Conservation (phyloP, 441 rosid genomes). For the Erodium chrysanthum region DNA sequence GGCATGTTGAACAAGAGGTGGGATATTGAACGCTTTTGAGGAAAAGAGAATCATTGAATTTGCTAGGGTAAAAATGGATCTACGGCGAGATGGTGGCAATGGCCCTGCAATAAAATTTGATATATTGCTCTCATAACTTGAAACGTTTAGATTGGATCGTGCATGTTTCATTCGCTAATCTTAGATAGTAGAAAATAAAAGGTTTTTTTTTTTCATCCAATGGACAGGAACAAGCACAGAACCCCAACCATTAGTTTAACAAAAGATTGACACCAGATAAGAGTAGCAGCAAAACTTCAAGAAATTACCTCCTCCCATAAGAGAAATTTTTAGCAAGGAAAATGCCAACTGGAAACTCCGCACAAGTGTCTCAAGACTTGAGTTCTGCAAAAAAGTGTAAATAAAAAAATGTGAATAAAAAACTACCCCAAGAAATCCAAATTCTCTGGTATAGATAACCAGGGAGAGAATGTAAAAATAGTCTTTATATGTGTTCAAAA, state of each 20-base stretch:
- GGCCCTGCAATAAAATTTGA: slow-evolving; percentile 40
- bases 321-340: slow-evolving; percentile 71
- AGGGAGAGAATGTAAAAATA: slow-evolving; percentile 7
- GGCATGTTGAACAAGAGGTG: slow-evolving; percentile 40
- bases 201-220: not conserved
- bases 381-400: slow-evolving; percentile 48
- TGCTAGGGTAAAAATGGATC: slow-evolving; percentile 77
- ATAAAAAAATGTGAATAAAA: slow-evolving; percentile 12
- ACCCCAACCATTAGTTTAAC: not conserved
- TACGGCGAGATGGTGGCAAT: slow-evolving; percentile 60
- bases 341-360: slow-evolving; percentile 91
- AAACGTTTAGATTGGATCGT: not conserved
- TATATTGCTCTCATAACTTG: slow-evolving; percentile 3
- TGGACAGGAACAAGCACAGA: not conserved
- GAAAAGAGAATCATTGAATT: slow-evolving; percentile 82
- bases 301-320: slow-evolving; percentile 54
- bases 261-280: not conserved
- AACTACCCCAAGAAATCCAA: not conserved
- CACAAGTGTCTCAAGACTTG: slow-evolving; percentile 56
- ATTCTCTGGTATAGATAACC: not conserved
- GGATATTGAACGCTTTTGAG: slow-evolving; percentile 58
- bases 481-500: not conserved
- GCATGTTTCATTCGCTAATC: not conserved
- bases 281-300: slow-evolving; percentile 12
- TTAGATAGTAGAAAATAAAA: not conserved